Evolutionary conservation across 108 stramenopile genomes (phyloP).

Genomic region (Nitzschia inconspicua): DNA sequence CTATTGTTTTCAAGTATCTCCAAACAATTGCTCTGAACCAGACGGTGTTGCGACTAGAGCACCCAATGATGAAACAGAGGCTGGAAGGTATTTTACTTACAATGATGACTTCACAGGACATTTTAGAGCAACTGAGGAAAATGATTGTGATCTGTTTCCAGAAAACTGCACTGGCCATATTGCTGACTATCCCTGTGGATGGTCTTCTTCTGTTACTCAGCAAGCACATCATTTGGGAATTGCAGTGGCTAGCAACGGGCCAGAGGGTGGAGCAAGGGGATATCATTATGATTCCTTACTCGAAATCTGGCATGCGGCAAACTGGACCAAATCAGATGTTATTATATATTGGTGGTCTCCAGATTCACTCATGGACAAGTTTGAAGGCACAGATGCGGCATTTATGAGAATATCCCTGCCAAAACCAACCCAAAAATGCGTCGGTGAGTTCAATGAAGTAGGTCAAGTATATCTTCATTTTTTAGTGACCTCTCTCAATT

Average conservation of each 20-base stretch:
- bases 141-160: constrained; percentile 21
- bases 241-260: neutral
- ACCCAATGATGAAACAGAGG: constrained; percentile 24
- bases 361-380: constrained; percentile 16
- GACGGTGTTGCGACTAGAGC: constrained; percentile 16
- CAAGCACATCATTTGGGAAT: constrained; percentile 13
- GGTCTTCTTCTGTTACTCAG: constrained; percentile 4
- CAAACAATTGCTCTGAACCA: constrained; percentile 22
- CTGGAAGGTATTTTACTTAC: constrained; percentile 1
- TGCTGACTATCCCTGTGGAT: constrained; percentile 1
- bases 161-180: constrained; percentile 26
- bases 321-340: constrained; percentile 32
- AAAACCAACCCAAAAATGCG: constrained; percentile 18
- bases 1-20: constrained; percentile 30
- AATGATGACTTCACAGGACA: constrained; percentile 17
- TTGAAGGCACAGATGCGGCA: constrained; percentile 31
- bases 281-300: constrained; percentile 22
- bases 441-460: no score
- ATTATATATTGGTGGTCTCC: constrained; percentile 35
- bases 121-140: constrained; percentile 32
- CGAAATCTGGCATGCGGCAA: constrained; percentile 32
- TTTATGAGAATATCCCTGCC: constrained; percentile 18
- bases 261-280: neutral
- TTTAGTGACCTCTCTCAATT: no score
- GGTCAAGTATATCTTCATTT: no score